A percentile compares a stretch with the other conserved stretches of the same genome.
phyloP scores from a whole-genome alignment of 2,329 filamentous ascomycete species.

The Cladosporium sphaerospermum region DNA sequence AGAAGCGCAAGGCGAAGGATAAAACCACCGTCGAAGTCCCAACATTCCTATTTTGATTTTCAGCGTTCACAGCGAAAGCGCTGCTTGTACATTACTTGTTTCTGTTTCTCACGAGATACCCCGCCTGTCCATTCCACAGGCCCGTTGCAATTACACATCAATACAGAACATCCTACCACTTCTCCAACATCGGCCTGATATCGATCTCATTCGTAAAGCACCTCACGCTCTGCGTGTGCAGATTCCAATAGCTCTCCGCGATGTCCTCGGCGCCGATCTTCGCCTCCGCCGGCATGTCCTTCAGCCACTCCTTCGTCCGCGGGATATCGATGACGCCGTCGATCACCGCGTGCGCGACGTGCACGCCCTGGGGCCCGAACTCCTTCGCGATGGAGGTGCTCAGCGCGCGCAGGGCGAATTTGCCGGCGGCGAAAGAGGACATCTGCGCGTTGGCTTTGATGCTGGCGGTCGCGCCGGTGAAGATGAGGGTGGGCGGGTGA shows the following conservation, averaged over 20 bases:
- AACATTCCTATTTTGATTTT: constrained; percentile 38
- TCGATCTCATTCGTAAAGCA: constrained; percentile 80
- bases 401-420: constrained; percentile 71
- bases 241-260: constrained; percentile 76
- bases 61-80: neutral
- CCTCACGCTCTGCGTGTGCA: constrained; percentile 74
- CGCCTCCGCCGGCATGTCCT: constrained; percentile 51
- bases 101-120: neutral
- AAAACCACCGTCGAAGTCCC: constrained; percentile 33
- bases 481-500: constrained; percentile 71
- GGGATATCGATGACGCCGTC: constrained; percentile 83
- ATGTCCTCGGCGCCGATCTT: constrained; percentile 79
- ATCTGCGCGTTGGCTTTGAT: constrained; percentile 65
- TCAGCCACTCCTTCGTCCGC: constrained; percentile 55
- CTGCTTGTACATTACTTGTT: neutral
- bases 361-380: constrained; percentile 77
- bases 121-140: neutral
- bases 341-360: constrained; percentile 75
- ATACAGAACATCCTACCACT: constrained; percentile 51
- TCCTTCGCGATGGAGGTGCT: constrained; percentile 72
- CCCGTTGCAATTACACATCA: neutral
- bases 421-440: constrained; percentile 67
- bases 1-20: constrained; percentile 16
- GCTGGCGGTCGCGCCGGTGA: constrained; percentile 81
- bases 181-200: constrained; percentile 73